These are phyloP conservation scores for Beta lomatogona DNA, from an alignment of 179 eudicot genomes.

Conservation along the genomic window DNA sequence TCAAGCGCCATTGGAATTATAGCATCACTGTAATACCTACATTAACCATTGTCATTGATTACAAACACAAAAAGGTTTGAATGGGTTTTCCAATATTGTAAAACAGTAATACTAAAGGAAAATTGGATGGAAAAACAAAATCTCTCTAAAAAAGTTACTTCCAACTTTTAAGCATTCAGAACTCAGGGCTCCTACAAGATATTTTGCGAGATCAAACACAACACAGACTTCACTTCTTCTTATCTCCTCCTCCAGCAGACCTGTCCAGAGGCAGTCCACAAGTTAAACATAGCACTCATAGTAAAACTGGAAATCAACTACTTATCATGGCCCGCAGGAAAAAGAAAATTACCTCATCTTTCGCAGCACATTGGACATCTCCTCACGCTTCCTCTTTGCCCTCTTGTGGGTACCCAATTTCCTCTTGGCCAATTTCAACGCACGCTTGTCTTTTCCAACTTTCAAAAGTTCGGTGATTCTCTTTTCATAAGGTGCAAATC, in stretches of 20 bases:
- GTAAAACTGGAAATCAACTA: neutral
- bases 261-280: conserved; percentile 14
- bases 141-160: conserved; percentile 5
- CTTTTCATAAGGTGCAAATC: conserved; percentile 42
- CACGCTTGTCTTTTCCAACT: conserved; percentile 34
- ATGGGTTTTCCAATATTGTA: neutral
- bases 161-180: conserved; percentile 6
- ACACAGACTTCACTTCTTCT: conserved; percentile 32
- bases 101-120: neutral
- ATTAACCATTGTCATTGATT: conserved; percentile 6
- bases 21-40: conserved; percentile 13
- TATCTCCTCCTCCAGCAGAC: conserved; percentile 42
- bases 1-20: neutral
- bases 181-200: conserved; percentile 6
- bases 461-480: conserved; percentile 35
- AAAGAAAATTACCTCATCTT: conserved; percentile 33
- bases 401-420: conserved; percentile 45
- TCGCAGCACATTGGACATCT: conserved; percentile 38
- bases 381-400: conserved; percentile 44
- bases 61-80: conserved; percentile 12
- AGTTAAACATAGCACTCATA: neutral
- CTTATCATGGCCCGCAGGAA: neutral
- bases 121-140: conserved; percentile 4
- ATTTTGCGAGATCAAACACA: neutral
- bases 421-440: conserved; percentile 32